Conservation (phyloP, 2,329 filamentous ascomycete genomes). For the Alternaria viburni region DNA sequence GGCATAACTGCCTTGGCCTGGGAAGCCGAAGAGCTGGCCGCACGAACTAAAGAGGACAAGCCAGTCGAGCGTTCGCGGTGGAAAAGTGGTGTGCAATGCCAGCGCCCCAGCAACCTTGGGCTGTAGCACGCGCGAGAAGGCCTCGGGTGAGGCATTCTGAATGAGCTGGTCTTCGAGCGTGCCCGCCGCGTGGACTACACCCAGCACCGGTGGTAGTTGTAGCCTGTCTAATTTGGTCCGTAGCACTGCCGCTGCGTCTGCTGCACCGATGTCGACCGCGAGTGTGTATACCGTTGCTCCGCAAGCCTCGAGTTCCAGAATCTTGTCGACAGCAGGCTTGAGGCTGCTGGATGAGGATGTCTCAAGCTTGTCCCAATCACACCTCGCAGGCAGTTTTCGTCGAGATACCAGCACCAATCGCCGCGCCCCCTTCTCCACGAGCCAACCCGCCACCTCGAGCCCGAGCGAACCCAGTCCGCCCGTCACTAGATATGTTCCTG, state of each 20-base stretch:
- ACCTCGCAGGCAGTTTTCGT: conserved; percentile 45
- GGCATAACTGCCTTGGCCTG: conserved; percentile 36
- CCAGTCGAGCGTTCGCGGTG: conserved; percentile 38
- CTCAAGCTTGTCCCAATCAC: conserved; percentile 29
- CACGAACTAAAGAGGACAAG: conserved; percentile 36
- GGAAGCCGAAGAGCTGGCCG: conserved; percentile 30
- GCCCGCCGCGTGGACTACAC: conserved; percentile 53
- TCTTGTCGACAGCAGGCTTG: conserved; percentile 12
- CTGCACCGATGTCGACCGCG: conserved; percentile 46
- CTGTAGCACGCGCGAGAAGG: conserved; percentile 42
- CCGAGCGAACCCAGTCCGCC: conserved; percentile 53
- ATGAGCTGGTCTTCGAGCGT: conserved; percentile 49
- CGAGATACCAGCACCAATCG: conserved; percentile 52
- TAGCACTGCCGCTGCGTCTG: conserved; percentile 18
- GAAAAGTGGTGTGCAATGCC: conserved; percentile 31
- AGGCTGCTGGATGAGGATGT: conserved; percentile 10
- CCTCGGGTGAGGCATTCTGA: conserved; percentile 34
- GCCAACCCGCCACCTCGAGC: conserved; percentile 45
- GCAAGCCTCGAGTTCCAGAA: conserved; percentile 23
- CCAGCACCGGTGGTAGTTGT: conserved; percentile 48
- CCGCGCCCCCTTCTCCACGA: conserved; percentile 51
- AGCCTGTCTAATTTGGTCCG: conserved; percentile 36
- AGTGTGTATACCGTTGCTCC: conserved; percentile 45
- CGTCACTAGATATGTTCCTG: conserved; percentile 55
- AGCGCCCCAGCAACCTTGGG: conserved; percentile 41